Evolutionary conservation across 106 monocot species (phyloP).

Genomic region (Apostasia ramifera): DNA sequence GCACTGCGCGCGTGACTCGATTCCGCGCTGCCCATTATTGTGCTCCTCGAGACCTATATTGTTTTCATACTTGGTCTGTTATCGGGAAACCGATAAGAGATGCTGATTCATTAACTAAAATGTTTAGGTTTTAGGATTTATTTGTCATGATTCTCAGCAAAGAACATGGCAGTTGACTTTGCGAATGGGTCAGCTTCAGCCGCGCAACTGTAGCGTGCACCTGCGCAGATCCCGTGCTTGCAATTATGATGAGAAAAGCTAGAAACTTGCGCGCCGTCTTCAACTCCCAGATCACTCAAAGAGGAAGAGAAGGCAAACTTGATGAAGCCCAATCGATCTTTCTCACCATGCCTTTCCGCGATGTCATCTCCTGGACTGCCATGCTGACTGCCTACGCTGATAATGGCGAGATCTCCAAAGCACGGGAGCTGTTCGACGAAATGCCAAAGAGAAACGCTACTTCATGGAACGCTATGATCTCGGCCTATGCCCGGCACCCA

Average conservation of each 20-base stretch:
- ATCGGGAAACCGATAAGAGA: no score
- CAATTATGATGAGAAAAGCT: not conserved
- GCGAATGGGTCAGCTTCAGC: no score
- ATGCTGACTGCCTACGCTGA: conserved; percentile 51
- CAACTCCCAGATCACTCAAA: conserved; percentile 31
- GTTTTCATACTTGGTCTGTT: no score
- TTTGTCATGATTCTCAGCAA: no score
- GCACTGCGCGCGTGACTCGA: no score
- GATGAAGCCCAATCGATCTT: conserved; percentile 29
- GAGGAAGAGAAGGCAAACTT: conserved; percentile 25
- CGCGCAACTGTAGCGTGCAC: no score
- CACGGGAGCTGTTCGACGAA: conserved; percentile 50
- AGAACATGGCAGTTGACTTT: no score
- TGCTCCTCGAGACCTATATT: no score
- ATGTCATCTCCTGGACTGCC: conserved; percentile 76
- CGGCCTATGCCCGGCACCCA: conserved; percentile 29
- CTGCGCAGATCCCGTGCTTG: no score
- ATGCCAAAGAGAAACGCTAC: conserved; percentile 54
- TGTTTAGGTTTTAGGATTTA: no score
- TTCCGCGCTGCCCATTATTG: no score
- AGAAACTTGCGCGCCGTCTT: conserved; percentile 9
- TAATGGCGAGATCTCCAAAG: conserved; percentile 21
- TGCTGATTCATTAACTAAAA: no score
- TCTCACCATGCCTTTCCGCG: conserved; percentile 36
- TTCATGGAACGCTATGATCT: conserved; percentile 74